Percentiles rank a stretch among this genome's conserved stretches.
phyloP scores from a whole-genome alignment of 2,329 filamentous ascomycete species.

The Metarhizium sp. region DNA sequence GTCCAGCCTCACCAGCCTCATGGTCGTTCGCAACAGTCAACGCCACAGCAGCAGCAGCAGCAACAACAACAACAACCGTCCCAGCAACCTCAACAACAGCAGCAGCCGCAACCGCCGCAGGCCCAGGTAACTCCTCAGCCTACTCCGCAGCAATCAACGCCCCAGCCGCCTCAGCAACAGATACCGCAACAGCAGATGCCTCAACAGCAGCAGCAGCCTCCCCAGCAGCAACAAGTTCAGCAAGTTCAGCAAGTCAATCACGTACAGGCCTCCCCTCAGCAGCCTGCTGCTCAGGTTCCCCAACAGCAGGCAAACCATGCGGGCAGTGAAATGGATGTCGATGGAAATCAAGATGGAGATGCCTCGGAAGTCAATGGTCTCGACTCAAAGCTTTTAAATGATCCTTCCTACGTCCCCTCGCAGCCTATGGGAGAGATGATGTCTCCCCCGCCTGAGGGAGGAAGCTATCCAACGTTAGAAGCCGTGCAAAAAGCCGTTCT shows the following conservation, averaged over 20 bases:
- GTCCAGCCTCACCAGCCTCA: constrained; percentile 14
- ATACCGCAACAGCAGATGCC: constrained; percentile 6
- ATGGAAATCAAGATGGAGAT: constrained; percentile 38
- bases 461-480: constrained; percentile 54
- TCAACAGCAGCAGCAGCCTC: constrained; percentile 5
- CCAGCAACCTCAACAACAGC: constrained; percentile 13
- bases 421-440: constrained; percentile 50
- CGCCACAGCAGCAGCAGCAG: constrained; percentile 19
- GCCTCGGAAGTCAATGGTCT: constrained; percentile 29
- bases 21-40: constrained; percentile 19
- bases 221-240: constrained; percentile 17
- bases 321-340: constrained; percentile 44
- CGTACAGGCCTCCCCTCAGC: constrained; percentile 20
- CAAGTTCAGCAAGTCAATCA: constrained; percentile 24
- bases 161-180: constrained; percentile 16
- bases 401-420: constrained; percentile 40
- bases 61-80: constrained; percentile 17
- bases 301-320: constrained; percentile 32
- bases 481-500: constrained; percentile 56
- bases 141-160: constrained; percentile 11
- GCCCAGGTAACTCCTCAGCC: not conserved
- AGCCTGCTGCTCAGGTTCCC: constrained; percentile 24
- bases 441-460: constrained; percentile 55
- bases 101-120: constrained; percentile 12
- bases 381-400: constrained; percentile 39